Conservation (phyloP, 2,329 filamentous ascomycete genomes). For the Paecilomyces fulvus region DNA sequence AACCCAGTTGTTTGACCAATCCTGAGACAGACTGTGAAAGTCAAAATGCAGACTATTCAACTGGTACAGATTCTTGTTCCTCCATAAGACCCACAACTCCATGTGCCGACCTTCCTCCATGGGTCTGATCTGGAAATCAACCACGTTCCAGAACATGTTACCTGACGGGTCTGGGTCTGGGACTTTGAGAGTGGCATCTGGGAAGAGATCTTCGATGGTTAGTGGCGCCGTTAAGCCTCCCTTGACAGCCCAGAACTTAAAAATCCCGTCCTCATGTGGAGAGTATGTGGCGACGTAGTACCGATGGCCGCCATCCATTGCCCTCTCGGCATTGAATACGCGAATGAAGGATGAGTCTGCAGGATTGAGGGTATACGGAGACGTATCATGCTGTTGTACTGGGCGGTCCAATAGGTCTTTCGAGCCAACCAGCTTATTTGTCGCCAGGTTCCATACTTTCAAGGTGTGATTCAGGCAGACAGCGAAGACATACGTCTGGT, state of each 20-base stretch:
- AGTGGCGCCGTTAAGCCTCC: slow-evolving; percentile 50
- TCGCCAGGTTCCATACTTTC: slow-evolving; percentile 81
- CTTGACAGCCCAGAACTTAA: slow-evolving; percentile 84
- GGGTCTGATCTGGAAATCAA: slow-evolving; percentile 61
- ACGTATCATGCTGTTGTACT: slow-evolving; percentile 57
- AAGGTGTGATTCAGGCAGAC: slow-evolving; percentile 83
- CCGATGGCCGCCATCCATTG: slow-evolving; percentile 37
- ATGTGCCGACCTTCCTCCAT: slow-evolving; percentile 46
- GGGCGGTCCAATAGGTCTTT: slow-evolving; percentile 68
- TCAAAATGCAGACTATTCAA: slow-evolving; percentile 67
- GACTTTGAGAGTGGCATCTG: slow-evolving; percentile 55
- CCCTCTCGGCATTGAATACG: slow-evolving; percentile 52
- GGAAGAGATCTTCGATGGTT: slow-evolving; percentile 63
- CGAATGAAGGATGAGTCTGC: slow-evolving; percentile 68
- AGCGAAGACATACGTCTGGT: slow-evolving; percentile 55
- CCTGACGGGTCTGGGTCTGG: slow-evolving; percentile 53
- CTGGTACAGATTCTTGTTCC: slow-evolving; percentile 71
- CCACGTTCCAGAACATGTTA: slow-evolving; percentile 70
- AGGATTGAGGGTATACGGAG: slow-evolving; percentile 71
- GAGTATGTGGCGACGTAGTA: slow-evolving; percentile 75
- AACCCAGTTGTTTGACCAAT: slow-evolving; percentile 64
- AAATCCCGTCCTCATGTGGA: slow-evolving; percentile 76
- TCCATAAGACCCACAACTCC: slow-evolving; percentile 71
- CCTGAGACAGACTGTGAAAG: slow-evolving; percentile 51
- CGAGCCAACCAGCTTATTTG: slow-evolving; percentile 66